Evolutionary conservation across 2,329 filamentous ascomycete species (phyloP), one percentile per base, ranked within the genome.

Genomic region (Chalara sp.): DNA sequence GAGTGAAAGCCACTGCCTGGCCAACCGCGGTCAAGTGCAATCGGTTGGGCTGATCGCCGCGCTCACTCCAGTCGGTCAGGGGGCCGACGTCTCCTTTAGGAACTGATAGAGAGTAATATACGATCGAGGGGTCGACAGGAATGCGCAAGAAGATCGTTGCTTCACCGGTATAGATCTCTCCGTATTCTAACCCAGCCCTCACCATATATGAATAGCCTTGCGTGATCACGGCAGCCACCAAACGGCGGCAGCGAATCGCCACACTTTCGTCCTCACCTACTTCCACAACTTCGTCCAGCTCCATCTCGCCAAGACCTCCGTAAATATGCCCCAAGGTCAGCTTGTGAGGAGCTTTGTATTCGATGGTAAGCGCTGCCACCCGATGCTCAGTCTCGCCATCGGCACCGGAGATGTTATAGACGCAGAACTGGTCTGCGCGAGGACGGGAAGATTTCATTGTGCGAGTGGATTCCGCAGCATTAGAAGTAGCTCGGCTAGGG

Each of bases 301-400:
- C 39, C 6, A 49, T 44, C 13, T 44, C 47, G 12, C 47, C 47
- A 12, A 49, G 47, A 6, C 40, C 47, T 5, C 39, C n/a, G 11
- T 11, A 6, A 28, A 49, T 49, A 8, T 1, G 13, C 28, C 28
- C 47, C 40, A 35, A 21, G 21, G 47, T 30, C 37, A 49, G 31
- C 47, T 49, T 49, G 47, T 44, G 47, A 29, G 47, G 47, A 32
- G 47, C 30, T 44, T 49, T 49, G 40, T 49, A 49, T 49, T 49
- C 47, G 32, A 43, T 35, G 30, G 12, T 44, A 29, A 49, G 39
- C 2, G 37, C 8, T 21, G 47, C 39, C 21, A 2, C n/a, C 30
- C 28, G 43, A 21, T 21, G 21, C 21, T 21, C 21, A 21, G 21
- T 21, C 37, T 37, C 5, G 4, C 1, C 6, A 7, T 49, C 40